Percentiles rank a stretch among this genome's conserved stretches.
These are phyloP conservation scores for Mimosa bimucronata DNA, from an alignment of 306 rosid genomes.

Conservation along the genomic window DNA sequence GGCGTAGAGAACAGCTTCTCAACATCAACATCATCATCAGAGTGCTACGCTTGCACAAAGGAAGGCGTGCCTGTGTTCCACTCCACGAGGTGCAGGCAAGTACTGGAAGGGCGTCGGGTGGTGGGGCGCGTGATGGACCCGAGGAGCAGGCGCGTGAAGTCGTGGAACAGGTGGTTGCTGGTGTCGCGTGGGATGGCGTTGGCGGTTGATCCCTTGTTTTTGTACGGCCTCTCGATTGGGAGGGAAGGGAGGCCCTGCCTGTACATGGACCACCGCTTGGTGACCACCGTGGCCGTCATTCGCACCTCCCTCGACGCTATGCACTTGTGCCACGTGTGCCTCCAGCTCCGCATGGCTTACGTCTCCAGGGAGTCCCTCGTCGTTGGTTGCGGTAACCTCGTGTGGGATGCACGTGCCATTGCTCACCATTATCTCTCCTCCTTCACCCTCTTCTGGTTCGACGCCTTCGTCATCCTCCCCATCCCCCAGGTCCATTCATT, in stretches of 20 bases:
- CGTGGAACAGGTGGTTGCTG: slow-evolving; percentile 78
- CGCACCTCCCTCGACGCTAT: slow-evolving; percentile 77
- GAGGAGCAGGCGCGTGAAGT: slow-evolving; percentile 78
- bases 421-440: slow-evolving; percentile 73
- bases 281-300: slow-evolving; percentile 68
- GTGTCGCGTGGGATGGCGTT: slow-evolving; percentile 85
- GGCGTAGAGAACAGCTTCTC: slow-evolving; percentile 41
- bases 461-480: slow-evolving; percentile 66
- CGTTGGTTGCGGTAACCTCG: slow-evolving; percentile 95
- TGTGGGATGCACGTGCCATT: slow-evolving; percentile 89
- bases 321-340: slow-evolving; percentile 77
- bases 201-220: slow-evolving; percentile 87
- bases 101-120: slow-evolving; percentile 16
- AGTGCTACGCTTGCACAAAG: slow-evolving; percentile 94
- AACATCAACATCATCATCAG: too few relatives aligned
- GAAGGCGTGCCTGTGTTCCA: slow-evolving; percentile 86
- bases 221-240: slow-evolving; percentile 85
- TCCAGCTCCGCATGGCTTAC: slow-evolving; percentile 82
- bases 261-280: slow-evolving; percentile 77
- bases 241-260: slow-evolving; percentile 78
- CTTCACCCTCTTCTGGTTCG: slow-evolving; percentile 86
- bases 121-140: slow-evolving; percentile 81
- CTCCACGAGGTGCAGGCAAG: slow-evolving; percentile 73
- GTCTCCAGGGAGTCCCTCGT: slow-evolving; percentile 88
- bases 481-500: slow-evolving; percentile 13